Evolutionary conservation across 2,329 filamentous ascomycete genomes (phyloP).

Genomic region (Coniochaeta hoffmannii): DNA sequence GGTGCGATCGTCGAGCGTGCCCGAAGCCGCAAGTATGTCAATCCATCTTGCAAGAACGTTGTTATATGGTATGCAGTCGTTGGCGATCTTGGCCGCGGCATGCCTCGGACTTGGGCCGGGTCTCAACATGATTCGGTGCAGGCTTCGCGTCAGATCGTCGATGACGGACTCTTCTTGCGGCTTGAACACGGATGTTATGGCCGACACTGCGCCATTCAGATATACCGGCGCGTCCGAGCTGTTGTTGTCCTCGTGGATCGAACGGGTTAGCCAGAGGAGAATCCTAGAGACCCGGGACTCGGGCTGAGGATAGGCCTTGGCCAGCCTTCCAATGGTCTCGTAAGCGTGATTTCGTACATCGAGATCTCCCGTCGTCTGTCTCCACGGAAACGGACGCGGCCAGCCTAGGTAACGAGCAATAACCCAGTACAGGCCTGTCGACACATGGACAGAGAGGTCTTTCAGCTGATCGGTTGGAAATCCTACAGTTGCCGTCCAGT

Average conservation of each 20-base stretch:
- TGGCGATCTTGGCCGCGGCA: conserved; percentile 81
- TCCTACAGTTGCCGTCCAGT: conserved; percentile 76
- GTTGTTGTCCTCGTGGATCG: conserved; percentile 70
- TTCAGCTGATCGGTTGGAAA: conserved; percentile 54
- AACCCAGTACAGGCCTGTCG: conserved; percentile 43
- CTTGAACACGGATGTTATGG: conserved; percentile 47
- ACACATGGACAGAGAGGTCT: conserved; percentile 28
- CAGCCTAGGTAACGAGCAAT: conserved; percentile 46
- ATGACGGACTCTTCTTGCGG: conserved; percentile 5
- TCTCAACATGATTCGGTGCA: conserved; percentile 22
- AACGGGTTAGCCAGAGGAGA: conserved; percentile 72
- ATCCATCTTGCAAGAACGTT: conserved; percentile 82
- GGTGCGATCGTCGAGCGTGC: conserved; percentile 58
- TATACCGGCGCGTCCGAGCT: conserved; percentile 72
- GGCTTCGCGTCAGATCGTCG: neutral
- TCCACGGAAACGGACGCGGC: conserved; percentile 49
- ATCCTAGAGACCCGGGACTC: conserved; percentile 45
- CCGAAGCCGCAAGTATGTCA: conserved; percentile 71
- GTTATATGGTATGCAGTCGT: conserved; percentile 73
- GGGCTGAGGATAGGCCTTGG: conserved; percentile 54
- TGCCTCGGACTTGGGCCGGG: conserved; percentile 69
- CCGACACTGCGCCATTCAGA: conserved; percentile 83
- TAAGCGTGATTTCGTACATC: conserved; percentile 74
- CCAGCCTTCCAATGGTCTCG: conserved; percentile 80
- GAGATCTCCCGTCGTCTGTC: conserved; percentile 47